phyloP scores from a whole-genome alignment of 2,329 filamentous ascomycete genomes.

The Diplocarpon rosae region DNA sequence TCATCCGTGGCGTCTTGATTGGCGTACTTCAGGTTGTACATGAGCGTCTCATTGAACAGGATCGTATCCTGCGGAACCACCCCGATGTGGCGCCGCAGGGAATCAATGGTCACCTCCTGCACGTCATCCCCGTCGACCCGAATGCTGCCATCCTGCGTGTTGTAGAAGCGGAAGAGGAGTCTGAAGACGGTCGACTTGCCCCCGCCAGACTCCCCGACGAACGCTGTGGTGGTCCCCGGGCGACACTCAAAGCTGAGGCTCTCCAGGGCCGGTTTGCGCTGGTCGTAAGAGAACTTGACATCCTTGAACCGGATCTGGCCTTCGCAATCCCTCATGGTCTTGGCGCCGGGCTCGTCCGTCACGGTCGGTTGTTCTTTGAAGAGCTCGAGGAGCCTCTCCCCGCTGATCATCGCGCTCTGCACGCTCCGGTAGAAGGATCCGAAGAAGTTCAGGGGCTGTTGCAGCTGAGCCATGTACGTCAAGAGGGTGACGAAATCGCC shows the following conservation, averaged over 20 bases:
- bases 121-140: constrained; percentile 78
- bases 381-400: constrained; percentile 85
- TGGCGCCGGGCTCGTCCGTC: constrained; percentile 59
- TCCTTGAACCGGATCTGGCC: constrained; percentile 81
- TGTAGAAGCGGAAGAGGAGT: constrained; percentile 93
- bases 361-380: constrained; percentile 96
- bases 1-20: constrained; percentile 72
- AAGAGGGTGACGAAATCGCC: constrained; percentile 65
- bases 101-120: constrained; percentile 81
- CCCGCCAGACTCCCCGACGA: constrained; percentile 92
- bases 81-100: constrained; percentile 80
- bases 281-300: constrained; percentile 84
- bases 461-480: constrained; percentile 69
- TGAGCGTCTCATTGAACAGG: constrained; percentile 84
- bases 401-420: constrained; percentile 94
- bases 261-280: constrained; percentile 72
- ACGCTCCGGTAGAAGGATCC: constrained; percentile 94
- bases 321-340: constrained; percentile 53
- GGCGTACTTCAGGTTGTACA: constrained; percentile 91
- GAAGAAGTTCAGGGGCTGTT: constrained; percentile 75
- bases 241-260: constrained; percentile 75
- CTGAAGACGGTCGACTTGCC: constrained; percentile 96
- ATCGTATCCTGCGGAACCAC: constrained; percentile 96
- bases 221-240: constrained; percentile 86
- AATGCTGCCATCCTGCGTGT: constrained; percentile 68